These are phyloP conservation scores for Bocquillonia castaneifolia DNA, from an alignment of 441 rosid genomes.

Conservation along the genomic window DNA sequence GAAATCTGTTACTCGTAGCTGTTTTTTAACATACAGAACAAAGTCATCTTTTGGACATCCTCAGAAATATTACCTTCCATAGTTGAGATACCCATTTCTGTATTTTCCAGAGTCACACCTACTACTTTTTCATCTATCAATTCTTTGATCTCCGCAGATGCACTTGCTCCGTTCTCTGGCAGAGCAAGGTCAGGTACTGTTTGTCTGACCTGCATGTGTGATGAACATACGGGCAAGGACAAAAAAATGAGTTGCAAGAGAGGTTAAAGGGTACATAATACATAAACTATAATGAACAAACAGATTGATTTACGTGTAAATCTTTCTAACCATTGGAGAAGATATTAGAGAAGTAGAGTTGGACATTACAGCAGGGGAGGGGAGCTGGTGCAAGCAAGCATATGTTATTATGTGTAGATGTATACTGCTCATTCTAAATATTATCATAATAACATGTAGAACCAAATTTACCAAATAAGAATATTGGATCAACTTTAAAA, in stretches of 20 bases:
- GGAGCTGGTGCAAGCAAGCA: no score
- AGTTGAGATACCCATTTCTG: not conserved
- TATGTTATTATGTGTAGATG: not conserved
- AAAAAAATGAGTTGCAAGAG: not conserved
- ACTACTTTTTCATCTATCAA: not conserved
- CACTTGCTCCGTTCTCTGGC: not conserved
- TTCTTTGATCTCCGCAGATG: conserved; percentile 2
- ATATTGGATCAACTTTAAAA: not conserved
- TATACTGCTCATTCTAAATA: not conserved
- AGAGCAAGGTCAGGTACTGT: not conserved
- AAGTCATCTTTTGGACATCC: not conserved
- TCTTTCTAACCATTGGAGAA: not conserved
- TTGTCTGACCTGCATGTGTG: conserved; percentile 15
- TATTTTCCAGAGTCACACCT: not conserved
- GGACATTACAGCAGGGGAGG: no score
- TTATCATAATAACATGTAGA: not conserved
- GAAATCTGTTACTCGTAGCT: no score
- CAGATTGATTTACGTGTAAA: not conserved
- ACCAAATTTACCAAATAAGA: not conserved
- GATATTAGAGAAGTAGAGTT: not conserved
- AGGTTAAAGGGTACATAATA: not conserved
- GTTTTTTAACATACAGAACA: not conserved
- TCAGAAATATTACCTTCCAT: not conserved
- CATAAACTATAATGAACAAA: no score
- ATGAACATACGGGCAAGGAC: not conserved